phyloP scores from a whole-genome alignment of 2,329 filamentous ascomycete genomes.

The Karstenula rhodostoma region DNA sequence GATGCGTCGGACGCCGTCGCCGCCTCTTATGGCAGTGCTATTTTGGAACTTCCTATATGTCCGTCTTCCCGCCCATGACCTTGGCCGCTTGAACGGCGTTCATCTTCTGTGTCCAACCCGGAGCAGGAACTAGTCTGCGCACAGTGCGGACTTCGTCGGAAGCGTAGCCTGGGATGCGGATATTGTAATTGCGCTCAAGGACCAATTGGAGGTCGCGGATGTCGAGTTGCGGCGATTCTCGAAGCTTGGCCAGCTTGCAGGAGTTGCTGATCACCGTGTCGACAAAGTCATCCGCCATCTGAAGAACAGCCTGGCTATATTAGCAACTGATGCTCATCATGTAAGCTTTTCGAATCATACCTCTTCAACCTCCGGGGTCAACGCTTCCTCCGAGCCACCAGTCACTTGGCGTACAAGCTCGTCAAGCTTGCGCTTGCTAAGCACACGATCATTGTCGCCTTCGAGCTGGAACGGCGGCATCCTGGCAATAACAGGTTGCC shows the following conservation, averaged over 20 bases:
- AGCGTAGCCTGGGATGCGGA: conserved; percentile 89
- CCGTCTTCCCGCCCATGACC: conserved; percentile 62
- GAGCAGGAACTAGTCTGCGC: conserved; percentile 87
- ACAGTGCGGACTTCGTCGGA: conserved; percentile 95
- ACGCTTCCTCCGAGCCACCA: conserved; percentile 78
- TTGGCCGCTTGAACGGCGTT: conserved; percentile 95
- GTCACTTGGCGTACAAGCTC: conserved; percentile 94
- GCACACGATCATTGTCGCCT: conserved; percentile 86
- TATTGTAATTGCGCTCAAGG: conserved; percentile 71
- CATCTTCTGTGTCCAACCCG: conserved; percentile 96
- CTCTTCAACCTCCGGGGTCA: conserved; percentile 95
- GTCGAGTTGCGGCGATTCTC: conserved; percentile 88
- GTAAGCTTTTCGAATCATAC: conserved; percentile 58
- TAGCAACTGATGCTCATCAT: conserved; percentile 21
- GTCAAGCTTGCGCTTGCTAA: conserved; percentile 98
- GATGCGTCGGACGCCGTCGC: neutral
- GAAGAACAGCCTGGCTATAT: conserved; percentile 75
- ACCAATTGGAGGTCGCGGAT: conserved; percentile 69
- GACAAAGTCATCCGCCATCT: conserved; percentile 92
- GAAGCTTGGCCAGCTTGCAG: conserved; percentile 91
- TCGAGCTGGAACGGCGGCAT: conserved; percentile 86
- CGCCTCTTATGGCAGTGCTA: neutral
- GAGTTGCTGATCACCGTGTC: conserved; percentile 88
- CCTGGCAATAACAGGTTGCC: conserved; percentile 83
- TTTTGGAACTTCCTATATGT: conserved; percentile 35